Percentiles rank a stretch among this genome's conserved stretches.
These are phyloP conservation scores for Moesziomyces globuligerus DNA, from an alignment of 1,284 basidiomycete species.

Conservation along the genomic window DNA sequence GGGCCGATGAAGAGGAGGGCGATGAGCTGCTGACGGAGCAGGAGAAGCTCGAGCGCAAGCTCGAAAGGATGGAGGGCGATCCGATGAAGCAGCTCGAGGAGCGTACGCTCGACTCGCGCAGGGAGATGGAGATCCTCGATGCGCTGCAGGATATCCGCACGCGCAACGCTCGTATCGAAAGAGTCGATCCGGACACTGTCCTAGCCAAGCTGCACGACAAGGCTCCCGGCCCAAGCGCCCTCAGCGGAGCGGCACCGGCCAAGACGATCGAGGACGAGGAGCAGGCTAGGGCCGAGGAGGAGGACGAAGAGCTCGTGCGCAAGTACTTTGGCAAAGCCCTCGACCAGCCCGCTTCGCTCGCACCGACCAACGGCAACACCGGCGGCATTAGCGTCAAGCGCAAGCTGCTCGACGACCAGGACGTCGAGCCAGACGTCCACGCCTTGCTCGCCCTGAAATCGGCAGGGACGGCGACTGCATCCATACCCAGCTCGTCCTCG, in stretches of 20 bases:
- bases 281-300: constrained; percentile 77
- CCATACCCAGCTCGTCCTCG: not conserved
- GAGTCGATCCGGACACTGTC: constrained; percentile 68
- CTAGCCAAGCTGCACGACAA: constrained; percentile 33
- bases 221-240: not conserved
- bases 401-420: constrained; percentile 41
- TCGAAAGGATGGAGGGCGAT: constrained; percentile 74
- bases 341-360: constrained; percentile 21
- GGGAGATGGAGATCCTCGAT: constrained; percentile 98
- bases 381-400: constrained; percentile 24
- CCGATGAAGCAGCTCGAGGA: constrained; percentile 97
- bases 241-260: not conserved
- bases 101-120: constrained; percentile 86
- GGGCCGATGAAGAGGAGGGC: constrained; percentile 39
- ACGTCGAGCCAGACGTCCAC: constrained; percentile 28
- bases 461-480: too few species aligned
- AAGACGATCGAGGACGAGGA: constrained; percentile 27
- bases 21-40: constrained; percentile 42
- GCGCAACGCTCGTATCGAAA: constrained; percentile 89
- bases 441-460: constrained; percentile 21
- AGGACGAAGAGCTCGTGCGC: constrained; percentile 87
- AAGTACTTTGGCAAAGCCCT: constrained; percentile 83
- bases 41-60: constrained; percentile 36
- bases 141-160: constrained; percentile 93
- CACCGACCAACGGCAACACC: not conserved